phyloP scores from a whole-genome alignment of 805 yeast genomes.

The Schizosaccharomyces pombe region ASM294v3 CU329670.1:3180501-3181000 shows the following conservation, averaged over 20 bases:
- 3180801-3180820: background rate
- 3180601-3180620: constrained; percentile 7
- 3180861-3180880: background rate
- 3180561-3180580: constrained; percentile 4
- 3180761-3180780: background rate
- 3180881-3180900: background rate
- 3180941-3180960: background rate
- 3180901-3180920: background rate
- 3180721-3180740: background rate
- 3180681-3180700: constrained; percentile 6
- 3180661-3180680: constrained; percentile 6
- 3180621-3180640: constrained; percentile 5
- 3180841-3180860: background rate
- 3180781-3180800: background rate
- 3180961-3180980: background rate
- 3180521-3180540: background rate
- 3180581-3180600: constrained; percentile 7
- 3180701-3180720: background rate
- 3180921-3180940: background rate
- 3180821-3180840: background rate
- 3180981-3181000: background rate
- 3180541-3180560: background rate
- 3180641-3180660: constrained; percentile 6
- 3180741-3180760: background rate
- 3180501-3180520: background rate